phyloP scores from a whole-genome alignment of 495 filamentous ascomycete genomes.

The Aspergillus incahuasiensis region DNA sequence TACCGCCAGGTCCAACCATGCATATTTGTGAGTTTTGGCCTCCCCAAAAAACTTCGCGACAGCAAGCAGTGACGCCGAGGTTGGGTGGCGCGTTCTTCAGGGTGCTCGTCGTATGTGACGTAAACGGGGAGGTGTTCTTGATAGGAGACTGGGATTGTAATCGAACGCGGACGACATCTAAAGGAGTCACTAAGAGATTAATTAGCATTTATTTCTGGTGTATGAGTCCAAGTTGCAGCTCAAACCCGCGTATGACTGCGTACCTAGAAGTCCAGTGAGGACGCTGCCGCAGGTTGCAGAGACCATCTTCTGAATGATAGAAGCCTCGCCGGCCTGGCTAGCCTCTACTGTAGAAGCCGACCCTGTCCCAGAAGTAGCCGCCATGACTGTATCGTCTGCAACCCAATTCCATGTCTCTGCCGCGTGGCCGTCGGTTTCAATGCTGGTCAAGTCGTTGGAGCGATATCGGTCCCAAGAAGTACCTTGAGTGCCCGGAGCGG shows the following conservation, averaged over 20 bases:
- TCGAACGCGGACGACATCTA: conserved; percentile 94
- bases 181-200: conserved; percentile 70
- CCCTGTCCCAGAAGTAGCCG: conserved; percentile 29
- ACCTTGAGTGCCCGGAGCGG: conserved; percentile 19
- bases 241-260: conserved; percentile 14
- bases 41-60: conserved; percentile 94
- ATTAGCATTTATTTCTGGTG: conserved; percentile 11
- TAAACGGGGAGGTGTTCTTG: conserved; percentile 34
- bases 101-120: conserved; percentile 46
- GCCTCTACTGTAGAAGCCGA: conserved; percentile 17
- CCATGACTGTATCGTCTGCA: conserved; percentile 33
- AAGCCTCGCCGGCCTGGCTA: conserved; percentile 50
- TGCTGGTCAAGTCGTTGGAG: conserved; percentile 15
- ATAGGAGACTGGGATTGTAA: conserved; percentile 74
- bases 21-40: conserved; percentile 82
- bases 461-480: conserved; percentile 25
- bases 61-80: conserved; percentile 91
- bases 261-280: conserved; percentile 85
- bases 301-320: conserved; percentile 83
- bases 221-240: not conserved
- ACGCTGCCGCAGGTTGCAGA: conserved; percentile 89
- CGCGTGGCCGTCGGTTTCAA: conserved; percentile 7
- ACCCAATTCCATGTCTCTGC: conserved; percentile 35
- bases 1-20: conserved; percentile 51
- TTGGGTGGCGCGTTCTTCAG: conserved; percentile 66